A percentile compares a stretch with the other conserved stretches of the same genome.
These are phyloP conservation scores for Pseudognaphalium luteoalbum DNA, from an alignment of 129 eudicot species.

Conservation along the genomic window DNA sequence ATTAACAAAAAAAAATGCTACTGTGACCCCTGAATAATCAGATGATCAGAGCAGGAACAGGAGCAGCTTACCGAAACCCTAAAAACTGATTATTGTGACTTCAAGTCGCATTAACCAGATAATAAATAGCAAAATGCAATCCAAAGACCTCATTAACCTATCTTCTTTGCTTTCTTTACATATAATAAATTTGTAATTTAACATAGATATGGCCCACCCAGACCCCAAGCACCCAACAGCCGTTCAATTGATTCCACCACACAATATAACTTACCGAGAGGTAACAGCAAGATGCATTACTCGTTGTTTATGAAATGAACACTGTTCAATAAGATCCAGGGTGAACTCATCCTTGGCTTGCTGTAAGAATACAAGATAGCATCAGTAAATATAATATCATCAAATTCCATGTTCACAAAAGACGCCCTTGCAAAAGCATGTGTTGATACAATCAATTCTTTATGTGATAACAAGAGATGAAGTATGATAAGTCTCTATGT, in stretches of 20 bases:
- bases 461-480: conserved; percentile 8
- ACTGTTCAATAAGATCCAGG: conserved; percentile 95
- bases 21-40: not conserved
- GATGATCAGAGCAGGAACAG: not conserved
- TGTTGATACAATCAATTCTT: not conserved
- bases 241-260: not conserved
- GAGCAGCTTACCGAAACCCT: too few relatives aligned
- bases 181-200: not conserved
- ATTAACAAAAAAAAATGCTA: not conserved
- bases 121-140: not conserved
- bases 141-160: not conserved
- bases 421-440: not conserved
- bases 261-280: conserved; percentile 60
- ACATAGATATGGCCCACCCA: not conserved
- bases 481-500: not conserved
- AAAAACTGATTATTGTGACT: not conserved
- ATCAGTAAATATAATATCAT: conserved; percentile 3
- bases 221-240: not conserved
- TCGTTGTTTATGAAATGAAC: conserved; percentile 94
- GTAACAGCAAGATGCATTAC: conserved; percentile 93
- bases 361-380: conserved; percentile 40
- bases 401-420: conserved; percentile 6
- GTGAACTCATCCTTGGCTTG: conserved; percentile 96
- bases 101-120: not conserved
- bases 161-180: not conserved